phyloP scores from a whole-genome alignment of 2,329 filamentous ascomycete genomes.

The Fusarium clavum region DNA sequence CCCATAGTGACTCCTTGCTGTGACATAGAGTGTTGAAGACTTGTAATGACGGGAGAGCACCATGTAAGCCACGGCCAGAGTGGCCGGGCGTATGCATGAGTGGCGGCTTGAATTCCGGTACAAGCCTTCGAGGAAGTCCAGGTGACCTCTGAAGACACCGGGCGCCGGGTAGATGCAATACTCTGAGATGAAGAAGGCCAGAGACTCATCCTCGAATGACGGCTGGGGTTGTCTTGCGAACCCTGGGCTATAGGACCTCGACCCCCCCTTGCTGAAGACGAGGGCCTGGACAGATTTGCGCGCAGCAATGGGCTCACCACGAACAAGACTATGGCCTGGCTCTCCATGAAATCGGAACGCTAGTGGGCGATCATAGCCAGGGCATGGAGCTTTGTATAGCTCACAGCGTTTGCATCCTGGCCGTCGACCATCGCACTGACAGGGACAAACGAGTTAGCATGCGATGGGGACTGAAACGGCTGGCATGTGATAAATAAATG shows the following conservation, averaged over 20 bases:
- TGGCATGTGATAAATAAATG: background rate
- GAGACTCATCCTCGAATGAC: slow-evolving; percentile 33
- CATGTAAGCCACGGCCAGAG: slow-evolving; percentile 26
- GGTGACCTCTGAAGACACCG: slow-evolving; percentile 18
- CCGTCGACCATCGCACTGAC: slow-evolving; percentile 30
- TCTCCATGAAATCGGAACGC: slow-evolving; percentile 33
- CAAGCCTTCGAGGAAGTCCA: slow-evolving; percentile 29
- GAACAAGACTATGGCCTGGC: slow-evolving; percentile 26
- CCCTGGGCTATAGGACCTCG: background rate
- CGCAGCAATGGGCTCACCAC: background rate
- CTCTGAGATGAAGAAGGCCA: slow-evolving; percentile 26
- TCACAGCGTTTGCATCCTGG: slow-evolving; percentile 34
- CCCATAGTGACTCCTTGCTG: slow-evolving; percentile 26
- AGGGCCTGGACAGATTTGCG: slow-evolving; percentile 3
- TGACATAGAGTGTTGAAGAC: slow-evolving; percentile 30
- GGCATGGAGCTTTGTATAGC: slow-evolving; percentile 31
- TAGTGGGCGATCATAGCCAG: slow-evolving; percentile 34
- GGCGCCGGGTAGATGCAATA: slow-evolving; percentile 21
- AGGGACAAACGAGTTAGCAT: background rate
- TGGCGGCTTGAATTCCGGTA: slow-evolving; percentile 12
- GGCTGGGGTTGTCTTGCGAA: slow-evolving; percentile 29
- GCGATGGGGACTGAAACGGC: background rate
- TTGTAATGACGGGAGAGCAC: slow-evolving; percentile 34
- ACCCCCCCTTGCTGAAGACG: slow-evolving; percentile 8
- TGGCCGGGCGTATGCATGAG: slow-evolving; percentile 31